A percentile compares a stretch with the other conserved stretches of the same genome.
Evolutionary conservation across 1,284 basidiomycete genomes (phyloP).

Genomic region (Polyporus tsugae): DNA sequence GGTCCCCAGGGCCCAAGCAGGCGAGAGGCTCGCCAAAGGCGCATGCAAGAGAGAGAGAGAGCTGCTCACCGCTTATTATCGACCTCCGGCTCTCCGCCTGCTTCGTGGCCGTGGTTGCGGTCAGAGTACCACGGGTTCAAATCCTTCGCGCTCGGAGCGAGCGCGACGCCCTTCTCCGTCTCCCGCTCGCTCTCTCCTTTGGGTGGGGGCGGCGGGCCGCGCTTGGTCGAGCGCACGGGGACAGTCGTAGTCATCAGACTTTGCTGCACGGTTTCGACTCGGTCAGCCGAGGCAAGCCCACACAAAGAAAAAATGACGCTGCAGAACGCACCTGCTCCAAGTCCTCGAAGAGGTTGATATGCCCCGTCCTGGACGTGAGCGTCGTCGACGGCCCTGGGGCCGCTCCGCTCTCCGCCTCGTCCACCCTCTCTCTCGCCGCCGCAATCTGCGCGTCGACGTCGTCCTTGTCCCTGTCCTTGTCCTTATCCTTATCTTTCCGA

Average conservation of each 20-base stretch:
- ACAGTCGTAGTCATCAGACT: conserved; percentile 46
- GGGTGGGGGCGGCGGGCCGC: conserved; percentile 44
- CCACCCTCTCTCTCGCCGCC: conserved; percentile 46
- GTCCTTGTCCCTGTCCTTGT: conserved; percentile 44
- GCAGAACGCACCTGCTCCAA: conserved; percentile 61
- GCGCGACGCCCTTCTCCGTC: conserved; percentile 72
- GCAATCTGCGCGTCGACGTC: conserved; percentile 10
- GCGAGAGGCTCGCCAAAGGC: background rate
- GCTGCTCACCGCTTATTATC: conserved; percentile 39
- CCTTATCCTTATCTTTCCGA: background rate
- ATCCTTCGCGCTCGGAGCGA: conserved; percentile 78
- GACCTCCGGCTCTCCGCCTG: conserved; percentile 35
- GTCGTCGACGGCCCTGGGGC: conserved; percentile 47
- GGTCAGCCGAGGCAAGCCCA: no score
- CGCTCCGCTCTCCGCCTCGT: conserved; percentile 43
- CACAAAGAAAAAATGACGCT: background rate
- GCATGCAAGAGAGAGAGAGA: background rate
- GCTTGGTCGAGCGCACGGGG: conserved; percentile 53
- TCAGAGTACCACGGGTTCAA: conserved; percentile 81
- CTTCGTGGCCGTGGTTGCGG: conserved; percentile 32
- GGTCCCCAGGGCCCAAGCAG: no score
- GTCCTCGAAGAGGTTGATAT: conserved; percentile 85
- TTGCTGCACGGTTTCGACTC: conserved; percentile 40
- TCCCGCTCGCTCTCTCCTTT: conserved; percentile 43
- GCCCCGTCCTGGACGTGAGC: conserved; percentile 53